Conservation (phyloP, 2,329 filamentous ascomycete genomes). For the Apiospora pterosperma region DNA sequence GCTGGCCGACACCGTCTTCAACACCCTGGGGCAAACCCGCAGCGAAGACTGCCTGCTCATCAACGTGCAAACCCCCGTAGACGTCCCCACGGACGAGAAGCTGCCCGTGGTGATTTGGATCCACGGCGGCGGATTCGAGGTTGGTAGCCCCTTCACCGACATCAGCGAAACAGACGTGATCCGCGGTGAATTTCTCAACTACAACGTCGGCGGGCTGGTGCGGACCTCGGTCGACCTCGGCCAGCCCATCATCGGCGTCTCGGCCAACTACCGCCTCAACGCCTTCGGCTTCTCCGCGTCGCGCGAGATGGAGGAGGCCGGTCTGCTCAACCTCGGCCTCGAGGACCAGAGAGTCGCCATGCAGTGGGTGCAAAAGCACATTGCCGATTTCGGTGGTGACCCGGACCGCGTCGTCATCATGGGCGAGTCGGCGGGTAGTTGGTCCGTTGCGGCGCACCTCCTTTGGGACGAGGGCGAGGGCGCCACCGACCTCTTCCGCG, state of each 20-base stretch:
- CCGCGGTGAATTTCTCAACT: no score
- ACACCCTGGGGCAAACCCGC: no score
- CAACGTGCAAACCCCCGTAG: constrained; percentile 34
- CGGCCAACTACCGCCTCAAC: constrained; percentile 37
- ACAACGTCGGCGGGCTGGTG: constrained; percentile 9
- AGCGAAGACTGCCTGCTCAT: constrained; percentile 37
- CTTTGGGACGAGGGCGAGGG: no score
- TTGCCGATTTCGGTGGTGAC: constrained; percentile 50
- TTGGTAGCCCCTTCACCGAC: no score
- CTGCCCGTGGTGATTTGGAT: constrained; percentile 44
- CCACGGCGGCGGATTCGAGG: constrained; percentile 41
- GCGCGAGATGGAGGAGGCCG: constrained; percentile 32
- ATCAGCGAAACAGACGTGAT: no score
- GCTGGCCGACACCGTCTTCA: no score
- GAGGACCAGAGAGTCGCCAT: constrained; percentile 49
- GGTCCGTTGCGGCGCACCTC: no score
- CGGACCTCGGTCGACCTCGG: not conserved
- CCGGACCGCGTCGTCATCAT: constrained; percentile 47
- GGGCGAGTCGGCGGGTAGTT: constrained; percentile 48
- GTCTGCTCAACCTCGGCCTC: constrained; percentile 45
- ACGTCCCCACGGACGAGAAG: constrained; percentile 28
- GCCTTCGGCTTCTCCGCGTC: constrained; percentile 43
- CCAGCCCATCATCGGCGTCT: not conserved
- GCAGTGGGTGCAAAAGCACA: constrained; percentile 50
- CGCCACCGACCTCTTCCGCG: no score